Percentiles rank a stretch among this genome's conserved stretches.
Conservation (phyloP, 495 filamentous ascomycete genomes). For the Hypoxylon subgilvum region DNA sequence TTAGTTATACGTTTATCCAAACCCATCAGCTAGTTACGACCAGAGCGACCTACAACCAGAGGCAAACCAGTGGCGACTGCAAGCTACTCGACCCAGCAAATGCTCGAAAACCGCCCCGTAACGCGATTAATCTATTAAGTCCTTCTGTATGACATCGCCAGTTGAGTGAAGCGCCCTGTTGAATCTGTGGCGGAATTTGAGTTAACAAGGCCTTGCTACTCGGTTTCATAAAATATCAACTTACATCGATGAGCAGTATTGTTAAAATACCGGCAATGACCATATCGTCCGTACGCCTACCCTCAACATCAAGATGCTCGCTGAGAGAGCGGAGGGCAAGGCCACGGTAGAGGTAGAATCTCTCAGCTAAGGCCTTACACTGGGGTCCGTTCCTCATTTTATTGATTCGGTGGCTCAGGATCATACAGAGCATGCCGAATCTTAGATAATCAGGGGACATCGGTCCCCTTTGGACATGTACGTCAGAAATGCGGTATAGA, state of each 20-base stretch:
- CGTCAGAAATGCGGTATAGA: conserved; percentile 39
- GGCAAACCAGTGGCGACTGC: conserved; percentile 32
- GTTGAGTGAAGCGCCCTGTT: conserved; percentile 37
- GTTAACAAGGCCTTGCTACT: neutral
- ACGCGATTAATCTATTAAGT: conserved; percentile 33
- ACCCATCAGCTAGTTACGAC: neutral
- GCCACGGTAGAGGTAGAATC: conserved; percentile 45
- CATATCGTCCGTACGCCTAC: conserved; percentile 30
- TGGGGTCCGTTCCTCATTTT: conserved; percentile 13
- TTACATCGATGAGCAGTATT: conserved; percentile 29
- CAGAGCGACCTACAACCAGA: conserved; percentile 33
- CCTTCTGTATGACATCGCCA: conserved; percentile 46
- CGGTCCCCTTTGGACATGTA: conserved; percentile 20
- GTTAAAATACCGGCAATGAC: conserved; percentile 33
- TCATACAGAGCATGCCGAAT: conserved; percentile 43
- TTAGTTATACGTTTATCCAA: neutral
- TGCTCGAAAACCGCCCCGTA: conserved; percentile 38
- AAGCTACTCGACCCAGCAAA: conserved; percentile 18
- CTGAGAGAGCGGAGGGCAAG: conserved; percentile 42
- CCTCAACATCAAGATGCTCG: conserved; percentile 30
- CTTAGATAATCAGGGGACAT: conserved; percentile 35
- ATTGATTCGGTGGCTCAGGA: conserved; percentile 45
- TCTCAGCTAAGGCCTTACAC: conserved; percentile 21
- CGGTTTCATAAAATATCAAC: neutral
- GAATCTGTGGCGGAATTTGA: conserved; percentile 23